These are phyloP conservation scores for Penicillium canariense DNA, from an alignment of 495 filamentous ascomycete genomes.

Conservation along the genomic window DNA sequence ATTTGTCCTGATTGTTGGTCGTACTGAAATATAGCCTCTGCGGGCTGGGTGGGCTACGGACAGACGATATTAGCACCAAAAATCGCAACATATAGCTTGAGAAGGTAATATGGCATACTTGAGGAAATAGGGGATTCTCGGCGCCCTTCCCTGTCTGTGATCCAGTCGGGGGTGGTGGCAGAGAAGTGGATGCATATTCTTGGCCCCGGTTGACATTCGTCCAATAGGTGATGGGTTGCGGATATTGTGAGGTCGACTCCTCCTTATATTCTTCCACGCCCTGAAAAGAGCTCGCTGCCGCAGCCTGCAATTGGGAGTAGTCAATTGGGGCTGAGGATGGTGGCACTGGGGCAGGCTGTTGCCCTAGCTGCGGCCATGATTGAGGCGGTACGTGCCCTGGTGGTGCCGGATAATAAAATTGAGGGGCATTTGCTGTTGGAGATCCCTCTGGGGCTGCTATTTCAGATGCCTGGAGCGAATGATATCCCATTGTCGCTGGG, in stretches of 20 bases:
- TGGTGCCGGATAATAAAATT: conserved; percentile 24
- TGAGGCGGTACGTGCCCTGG: conserved; percentile 6
- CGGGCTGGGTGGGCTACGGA: background rate
- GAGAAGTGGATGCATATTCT: background rate
- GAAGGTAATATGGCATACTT: conserved; percentile 1
- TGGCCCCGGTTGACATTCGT: conserved; percentile 2
- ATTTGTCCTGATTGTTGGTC: conserved; percentile 7
- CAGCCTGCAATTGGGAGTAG: conserved; percentile 13
- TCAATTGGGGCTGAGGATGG: conserved; percentile 1
- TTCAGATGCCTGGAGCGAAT: conserved; percentile 1
- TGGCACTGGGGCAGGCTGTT: background rate
- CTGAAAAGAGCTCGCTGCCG: background rate
- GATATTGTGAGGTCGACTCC: background rate
- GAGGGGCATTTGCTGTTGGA: conserved; percentile 3
- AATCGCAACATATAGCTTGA: background rate
- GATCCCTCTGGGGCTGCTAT: background rate
- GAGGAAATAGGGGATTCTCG: conserved; percentile 2
- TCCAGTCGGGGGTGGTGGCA: background rate
- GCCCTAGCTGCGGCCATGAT: conserved; percentile 10
- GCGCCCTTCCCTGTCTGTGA: background rate
- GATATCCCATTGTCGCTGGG: conserved; percentile 14
- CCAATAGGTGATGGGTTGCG: conserved; percentile 15
- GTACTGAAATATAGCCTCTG: conserved; percentile 13
- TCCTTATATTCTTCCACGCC: background rate
- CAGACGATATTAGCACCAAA: background rate